Evolutionary conservation across 495 filamentous ascomycete species (phyloP).

Genomic region (Thermothielavioides terrestris): DNA sequence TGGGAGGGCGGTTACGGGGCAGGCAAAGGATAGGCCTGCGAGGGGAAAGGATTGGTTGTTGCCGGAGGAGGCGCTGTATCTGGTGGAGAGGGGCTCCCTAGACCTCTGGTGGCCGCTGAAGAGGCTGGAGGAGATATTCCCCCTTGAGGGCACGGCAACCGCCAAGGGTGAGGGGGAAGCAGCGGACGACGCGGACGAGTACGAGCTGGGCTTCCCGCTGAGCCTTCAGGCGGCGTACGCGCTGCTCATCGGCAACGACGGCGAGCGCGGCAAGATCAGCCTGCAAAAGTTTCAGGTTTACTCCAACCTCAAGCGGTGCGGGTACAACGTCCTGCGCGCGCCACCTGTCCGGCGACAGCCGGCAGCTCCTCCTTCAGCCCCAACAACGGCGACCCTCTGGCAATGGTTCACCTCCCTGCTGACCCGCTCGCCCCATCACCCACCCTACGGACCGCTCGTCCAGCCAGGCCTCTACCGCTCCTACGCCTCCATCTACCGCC

Average conservation of each 20-base stretch:
- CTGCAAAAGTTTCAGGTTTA: constrained; percentile 86
- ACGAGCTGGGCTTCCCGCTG: constrained; percentile 65
- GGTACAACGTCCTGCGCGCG: constrained; percentile 70
- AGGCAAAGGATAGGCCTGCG: constrained; percentile 35
- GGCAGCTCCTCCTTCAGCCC: neutral
- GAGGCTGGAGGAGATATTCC: constrained; percentile 33
- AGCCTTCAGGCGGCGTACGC: constrained; percentile 87
- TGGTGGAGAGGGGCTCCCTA: constrained; percentile 77
- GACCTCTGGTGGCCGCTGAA: constrained; percentile 71
- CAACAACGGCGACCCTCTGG: constrained; percentile 22
- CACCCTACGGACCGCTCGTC: constrained; percentile 58
- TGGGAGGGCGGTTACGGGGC: constrained; percentile 37
- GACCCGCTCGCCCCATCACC: constrained; percentile 3
- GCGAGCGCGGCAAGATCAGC: constrained; percentile 47
- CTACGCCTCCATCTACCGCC: constrained; percentile 69
- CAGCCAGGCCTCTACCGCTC: constrained; percentile 68
- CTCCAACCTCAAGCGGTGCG: constrained; percentile 68
- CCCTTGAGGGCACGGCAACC: constrained; percentile 1
- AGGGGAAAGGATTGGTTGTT: constrained; percentile 64
- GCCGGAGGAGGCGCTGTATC: constrained; percentile 86
- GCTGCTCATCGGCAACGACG: constrained; percentile 58
- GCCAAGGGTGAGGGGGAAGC: constrained; percentile 12
- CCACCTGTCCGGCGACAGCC: constrained; percentile 25
- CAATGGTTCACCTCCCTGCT: constrained; percentile 38
- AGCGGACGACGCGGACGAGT: constrained; percentile 33